Base-by-base conservation (phyloP, 306 rosid genomes). In the Morella rubra region DNA sequence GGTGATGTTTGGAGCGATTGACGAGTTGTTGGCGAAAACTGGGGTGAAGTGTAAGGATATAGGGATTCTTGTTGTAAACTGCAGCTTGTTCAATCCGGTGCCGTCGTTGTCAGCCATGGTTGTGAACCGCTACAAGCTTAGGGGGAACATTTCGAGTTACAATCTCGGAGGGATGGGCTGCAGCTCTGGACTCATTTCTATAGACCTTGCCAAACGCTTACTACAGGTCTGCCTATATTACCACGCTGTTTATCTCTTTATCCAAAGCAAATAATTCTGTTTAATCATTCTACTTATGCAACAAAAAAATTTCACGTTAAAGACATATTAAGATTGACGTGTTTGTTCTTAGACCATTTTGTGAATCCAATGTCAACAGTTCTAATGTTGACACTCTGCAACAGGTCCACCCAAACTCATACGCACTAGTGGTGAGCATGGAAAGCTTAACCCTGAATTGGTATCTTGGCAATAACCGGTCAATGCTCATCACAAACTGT, bases 401-500 rank as follows among this genome's bases (percentile, higher is more conserved):
- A n/a, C 24, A 65, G 71, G 24, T 65, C 20, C 50, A 11, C 0
- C 50, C 7, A 2, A 42, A 65, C 11, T 41, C 50, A 24, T 65
- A 65, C 42, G 71, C 71, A 11, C 49, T 65, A 8, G 71, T 65
- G 71, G 71, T 65, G 71, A 65, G 71, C 71, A 41, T 65, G 50
- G 50, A 65, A 9, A 15, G 71, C 50, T 8, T 65, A 13, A 65
- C 71, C n/a, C 71, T 7, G 7, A 42, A 42, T 44, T 44, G 50
- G 71, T 65, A 42, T 18, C n/a, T 0, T 42, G 71, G 71, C 13
- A 65, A 65, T 32, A 4, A 10, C 46, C 50, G 71, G 7, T 65
- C 71, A 65, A 65, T 65, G 71, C 71, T 65, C 71, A 42, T 65
- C 32, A 44, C 71, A 65, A 65, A 65, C 24, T 65, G 71, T 65